Evolutionary conservation across 2,329 filamentous ascomycete genomes (phyloP).

Genomic region (Aspergillus pseudoviridinutans): DNA sequence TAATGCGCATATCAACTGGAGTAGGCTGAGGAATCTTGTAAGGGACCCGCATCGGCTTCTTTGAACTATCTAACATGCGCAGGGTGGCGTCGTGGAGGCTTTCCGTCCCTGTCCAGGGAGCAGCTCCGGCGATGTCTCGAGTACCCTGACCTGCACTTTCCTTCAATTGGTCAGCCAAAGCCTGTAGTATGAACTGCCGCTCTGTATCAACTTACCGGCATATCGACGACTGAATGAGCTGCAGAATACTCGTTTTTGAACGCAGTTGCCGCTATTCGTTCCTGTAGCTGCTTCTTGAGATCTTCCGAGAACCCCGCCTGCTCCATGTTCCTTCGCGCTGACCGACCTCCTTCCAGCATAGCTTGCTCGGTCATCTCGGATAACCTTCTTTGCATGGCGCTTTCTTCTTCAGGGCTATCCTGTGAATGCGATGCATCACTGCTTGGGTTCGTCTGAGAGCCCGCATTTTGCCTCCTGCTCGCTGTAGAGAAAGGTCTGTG

Average conservation of each 20-base stretch:
- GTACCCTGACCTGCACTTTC: constrained; percentile 65
- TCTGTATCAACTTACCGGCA: constrained; percentile 42
- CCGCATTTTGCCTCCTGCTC: constrained; percentile 20
- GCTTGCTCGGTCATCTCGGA: constrained; percentile 59
- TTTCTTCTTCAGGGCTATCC: constrained; percentile 37
- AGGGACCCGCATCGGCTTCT: constrained; percentile 51
- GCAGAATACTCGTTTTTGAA: constrained; percentile 52
- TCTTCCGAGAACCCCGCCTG: constrained; percentile 62
- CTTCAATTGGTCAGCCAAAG: constrained; percentile 19
- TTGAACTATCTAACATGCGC: constrained; percentile 69
- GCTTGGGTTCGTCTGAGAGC: constrained; percentile 13
- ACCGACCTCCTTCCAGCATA: constrained; percentile 52
- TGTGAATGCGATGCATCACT: constrained; percentile 8
- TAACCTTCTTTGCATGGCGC: constrained; percentile 57
- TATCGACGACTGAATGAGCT: constrained; percentile 51
- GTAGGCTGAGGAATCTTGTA: constrained; percentile 38
- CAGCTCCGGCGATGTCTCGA: constrained; percentile 61
- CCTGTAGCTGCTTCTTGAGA: constrained; percentile 55
- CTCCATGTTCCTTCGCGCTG: constrained; percentile 54
- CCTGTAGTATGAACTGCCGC: background rate
- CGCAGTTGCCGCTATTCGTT: constrained; percentile 53
- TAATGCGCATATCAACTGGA: constrained; percentile 45
- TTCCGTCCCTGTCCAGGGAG: constrained; percentile 78
- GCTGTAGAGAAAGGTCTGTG: constrained; percentile 20
- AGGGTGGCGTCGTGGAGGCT: constrained; percentile 68